Base-by-base conservation (phyloP, 1,284 basidiomycete genomes). In the Volvariella surrecta region DNA sequence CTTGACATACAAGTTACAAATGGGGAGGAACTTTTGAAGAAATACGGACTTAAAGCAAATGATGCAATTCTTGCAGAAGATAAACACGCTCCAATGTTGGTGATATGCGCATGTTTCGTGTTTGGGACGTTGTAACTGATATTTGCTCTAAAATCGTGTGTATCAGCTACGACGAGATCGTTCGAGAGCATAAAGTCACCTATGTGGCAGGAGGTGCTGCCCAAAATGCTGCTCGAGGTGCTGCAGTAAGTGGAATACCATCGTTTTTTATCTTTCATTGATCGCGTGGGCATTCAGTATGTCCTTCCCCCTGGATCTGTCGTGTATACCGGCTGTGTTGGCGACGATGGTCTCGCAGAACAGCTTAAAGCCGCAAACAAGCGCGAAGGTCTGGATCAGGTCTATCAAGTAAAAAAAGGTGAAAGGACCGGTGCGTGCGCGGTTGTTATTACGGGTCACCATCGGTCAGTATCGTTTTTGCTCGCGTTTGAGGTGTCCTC, bases 161-260 rank as follows among this genome's bases (percentile, higher is more conserved):
- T 17, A 13, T 4, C 52, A 94, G 90, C 61, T 98, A 97, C 67
- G 83, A 90, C 24, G 90, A 98, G 58, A 68, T 98, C 48, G 79
- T 86, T 39, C 76, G 78, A 53, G 77, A 91, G 53, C 64, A 87
- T 67, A 60, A 87, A 46, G 79, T 93, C 45, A 85, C 82, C 45
- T 99, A 96, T 59, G 90, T 99, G 46, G 95, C 96, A 39, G 96
- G 96, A 47, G 96, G 96, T 58, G 95, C 94, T 32, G 82, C 92
- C 18, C 96, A 99, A 66, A 99, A 99, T 61, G 82, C 93, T 53
- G 94, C 95, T 46, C 88, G 96, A 47, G 93, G 84, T 53, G 95
- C 94, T 55, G 91, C 96, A 48, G 91, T 97, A 67, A 58, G 91
- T 80, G 17, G 28, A 21, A 17, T 32, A 37, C 2, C 10, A 31